These are phyloP conservation scores for Hypomyces perniciosus DNA, from an alignment of 2,329 filamentous ascomycete genomes.

Conservation along the genomic window DNA sequence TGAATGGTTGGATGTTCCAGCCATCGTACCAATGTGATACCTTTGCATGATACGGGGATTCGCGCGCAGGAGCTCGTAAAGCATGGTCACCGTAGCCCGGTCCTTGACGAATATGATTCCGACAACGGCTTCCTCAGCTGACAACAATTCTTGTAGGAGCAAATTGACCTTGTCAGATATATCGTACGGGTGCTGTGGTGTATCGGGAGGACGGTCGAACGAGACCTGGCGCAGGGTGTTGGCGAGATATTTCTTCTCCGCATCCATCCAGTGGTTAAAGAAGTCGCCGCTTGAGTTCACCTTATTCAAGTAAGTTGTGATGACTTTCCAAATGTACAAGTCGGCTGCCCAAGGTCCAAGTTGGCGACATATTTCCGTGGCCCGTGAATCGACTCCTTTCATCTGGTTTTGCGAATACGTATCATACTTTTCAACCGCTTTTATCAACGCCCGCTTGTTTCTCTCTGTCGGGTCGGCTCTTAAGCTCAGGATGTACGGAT, in stretches of 20 bases:
- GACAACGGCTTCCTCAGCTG: constrained; percentile 35
- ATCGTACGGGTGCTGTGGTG: constrained; percentile 16
- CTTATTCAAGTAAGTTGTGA: constrained; percentile 29
- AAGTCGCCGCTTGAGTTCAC: constrained; percentile 17
- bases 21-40: constrained; percentile 48
- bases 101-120: constrained; percentile 66
- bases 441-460: constrained; percentile 32
- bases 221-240: constrained; percentile 36
- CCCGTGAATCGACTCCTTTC: constrained; percentile 45
- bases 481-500: constrained; percentile 54
- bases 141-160: constrained; percentile 48
- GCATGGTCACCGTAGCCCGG: constrained; percentile 52
- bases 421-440: constrained; percentile 35
- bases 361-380: constrained; percentile 45
- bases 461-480: constrained; percentile 34
- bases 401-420: constrained; percentile 53
- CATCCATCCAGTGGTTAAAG: constrained; percentile 37
- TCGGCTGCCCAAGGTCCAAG: constrained; percentile 66
- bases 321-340: constrained; percentile 52
- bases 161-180: constrained; percentile 53
- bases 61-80: constrained; percentile 50
- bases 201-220: constrained; percentile 5
- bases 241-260: constrained; percentile 52
- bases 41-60: constrained; percentile 42
- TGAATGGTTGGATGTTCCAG: constrained; percentile 43